These are phyloP conservation scores for Acacia concinna DNA, from an alignment of 331 rosid genomes.

Conservation along the genomic window DNA sequence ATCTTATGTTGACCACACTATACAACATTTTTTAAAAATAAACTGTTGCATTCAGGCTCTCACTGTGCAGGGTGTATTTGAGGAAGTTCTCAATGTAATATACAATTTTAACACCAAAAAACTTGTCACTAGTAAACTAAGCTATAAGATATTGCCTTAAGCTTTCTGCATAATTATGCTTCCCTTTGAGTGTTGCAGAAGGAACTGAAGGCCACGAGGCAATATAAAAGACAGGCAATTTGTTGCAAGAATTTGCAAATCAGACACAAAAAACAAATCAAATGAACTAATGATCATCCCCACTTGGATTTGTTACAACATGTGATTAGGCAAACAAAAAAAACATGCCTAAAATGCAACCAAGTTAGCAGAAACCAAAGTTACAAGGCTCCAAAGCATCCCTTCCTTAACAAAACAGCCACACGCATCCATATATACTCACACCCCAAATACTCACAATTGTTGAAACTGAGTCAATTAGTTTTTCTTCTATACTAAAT, in stretches of 20 bases:
- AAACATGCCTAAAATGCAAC: conserved; percentile 86
- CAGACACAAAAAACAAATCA: conserved; percentile 71
- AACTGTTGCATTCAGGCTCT: background rate
- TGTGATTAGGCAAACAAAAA: conserved; percentile 86
- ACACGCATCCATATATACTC: conserved; percentile 54
- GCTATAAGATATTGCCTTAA: background rate
- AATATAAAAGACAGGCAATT: background rate
- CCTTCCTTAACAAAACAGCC: conserved; percentile 39
- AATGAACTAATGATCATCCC: conserved; percentile 40
- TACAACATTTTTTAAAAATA: no score
- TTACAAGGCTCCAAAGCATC: conserved; percentile 43
- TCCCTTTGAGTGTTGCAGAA: background rate
- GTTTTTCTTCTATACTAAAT: conserved; percentile 63
- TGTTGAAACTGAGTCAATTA: conserved; percentile 45
- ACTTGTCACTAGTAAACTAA: background rate
- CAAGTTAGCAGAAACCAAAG: conserved; percentile 58
- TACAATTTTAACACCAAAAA: background rate
- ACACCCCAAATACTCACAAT: conserved; percentile 50
- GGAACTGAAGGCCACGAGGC: background rate
- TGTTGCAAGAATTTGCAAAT: conserved; percentile 32
- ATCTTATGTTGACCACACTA: background rate
- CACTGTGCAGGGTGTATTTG: background rate
- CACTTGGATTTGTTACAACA: conserved; percentile 55
- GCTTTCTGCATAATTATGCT: background rate
- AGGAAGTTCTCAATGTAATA: background rate